phyloP scores from a whole-genome alignment of 208 protist species.

The Crithidia thermophila region DNA sequence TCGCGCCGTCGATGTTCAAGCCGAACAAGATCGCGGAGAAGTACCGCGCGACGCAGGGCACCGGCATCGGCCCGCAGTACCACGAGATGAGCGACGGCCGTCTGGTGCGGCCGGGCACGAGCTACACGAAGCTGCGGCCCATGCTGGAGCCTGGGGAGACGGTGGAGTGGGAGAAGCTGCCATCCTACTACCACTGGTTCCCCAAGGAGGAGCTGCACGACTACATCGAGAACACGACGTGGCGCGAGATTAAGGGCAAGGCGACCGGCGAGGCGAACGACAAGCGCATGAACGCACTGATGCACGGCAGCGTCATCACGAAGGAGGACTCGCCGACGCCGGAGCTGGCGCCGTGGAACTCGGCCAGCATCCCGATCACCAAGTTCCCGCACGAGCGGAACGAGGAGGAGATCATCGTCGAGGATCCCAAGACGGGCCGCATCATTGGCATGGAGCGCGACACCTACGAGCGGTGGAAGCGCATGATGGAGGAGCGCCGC shows the following conservation, averaged over 20 bases:
- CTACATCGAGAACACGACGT: slow-evolving; percentile 90
- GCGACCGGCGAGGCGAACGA: slow-evolving; percentile 62
- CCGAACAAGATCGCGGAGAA: slow-evolving; percentile 85
- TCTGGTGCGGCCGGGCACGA: slow-evolving; percentile 82
- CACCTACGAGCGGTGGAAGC: slow-evolving; percentile 83
- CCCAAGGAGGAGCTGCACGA: slow-evolving; percentile 86
- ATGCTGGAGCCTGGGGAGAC: slow-evolving; percentile 85
- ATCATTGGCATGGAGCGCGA: slow-evolving; percentile 88
- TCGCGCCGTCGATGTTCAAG: slow-evolving; percentile 70
- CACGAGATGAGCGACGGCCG: slow-evolving; percentile 83
- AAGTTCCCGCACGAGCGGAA: slow-evolving; percentile 87
- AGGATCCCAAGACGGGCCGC: slow-evolving; percentile 87
- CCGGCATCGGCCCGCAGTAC: slow-evolving; percentile 83
- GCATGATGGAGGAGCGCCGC: slow-evolving; percentile 84
- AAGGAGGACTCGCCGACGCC: slow-evolving; percentile 60
- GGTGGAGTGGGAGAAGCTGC: slow-evolving; percentile 86
- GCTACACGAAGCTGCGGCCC: slow-evolving; percentile 81
- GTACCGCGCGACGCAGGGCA: slow-evolving; percentile 87
- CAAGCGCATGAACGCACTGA: slow-evolving; percentile 46
- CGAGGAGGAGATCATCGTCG: slow-evolving; percentile 86
- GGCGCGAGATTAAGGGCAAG: slow-evolving; percentile 74
- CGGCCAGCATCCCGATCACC: slow-evolving; percentile 82
- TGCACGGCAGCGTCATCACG: slow-evolving; percentile 15
- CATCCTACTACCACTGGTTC: slow-evolving; percentile 92
- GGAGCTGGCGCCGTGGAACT: slow-evolving; percentile 83